A percentile compares a stretch with the other conserved stretches of the same genome.
Conservation (phyloP, 2,329 filamentous ascomycete genomes). For the Cladosporium austrohemisphaericum region DNA sequence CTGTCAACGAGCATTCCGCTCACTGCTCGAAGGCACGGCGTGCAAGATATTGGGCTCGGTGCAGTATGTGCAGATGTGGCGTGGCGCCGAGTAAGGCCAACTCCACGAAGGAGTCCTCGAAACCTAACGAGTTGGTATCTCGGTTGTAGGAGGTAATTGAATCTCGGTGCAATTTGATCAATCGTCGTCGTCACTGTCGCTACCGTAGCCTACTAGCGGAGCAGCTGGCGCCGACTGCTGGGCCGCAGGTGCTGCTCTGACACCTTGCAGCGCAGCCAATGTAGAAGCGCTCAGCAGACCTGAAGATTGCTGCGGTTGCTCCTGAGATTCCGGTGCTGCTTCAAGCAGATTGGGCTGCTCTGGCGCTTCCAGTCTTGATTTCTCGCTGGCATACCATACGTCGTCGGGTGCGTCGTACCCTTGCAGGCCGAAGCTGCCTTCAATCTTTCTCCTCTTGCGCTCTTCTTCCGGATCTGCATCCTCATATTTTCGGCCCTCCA, state of each 20-base stretch:
- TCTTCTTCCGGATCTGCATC: constrained; percentile 65
- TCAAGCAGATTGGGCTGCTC: constrained; percentile 58
- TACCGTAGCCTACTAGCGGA: constrained; percentile 83
- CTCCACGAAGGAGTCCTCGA: no score
- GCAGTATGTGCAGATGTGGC: no score
- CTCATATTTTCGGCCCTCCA: constrained; percentile 66
- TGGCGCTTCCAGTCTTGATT: constrained; percentile 62
- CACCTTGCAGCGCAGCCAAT: constrained; percentile 68
- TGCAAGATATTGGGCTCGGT: no score
- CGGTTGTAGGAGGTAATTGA: background rate
- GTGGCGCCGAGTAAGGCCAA: no score
- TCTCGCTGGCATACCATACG: constrained; percentile 82
- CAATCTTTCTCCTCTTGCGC: constrained; percentile 81
- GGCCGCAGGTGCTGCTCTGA: constrained; percentile 39
- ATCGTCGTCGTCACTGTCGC: constrained; percentile 72
- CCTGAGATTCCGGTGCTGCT: constrained; percentile 39
- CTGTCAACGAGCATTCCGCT: no score
- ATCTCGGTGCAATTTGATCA: no score
- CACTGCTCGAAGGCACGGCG: no score
- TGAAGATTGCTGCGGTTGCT: constrained; percentile 36
- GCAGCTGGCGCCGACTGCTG: constrained; percentile 56
- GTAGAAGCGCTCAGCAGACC: constrained; percentile 82
- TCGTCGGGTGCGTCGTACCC: constrained; percentile 94
- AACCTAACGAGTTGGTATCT: background rate
- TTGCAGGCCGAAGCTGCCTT: constrained; percentile 81